Base-by-base conservation (phyloP, 805 yeast species). In the Torulaspora gathmanii region DNA sequence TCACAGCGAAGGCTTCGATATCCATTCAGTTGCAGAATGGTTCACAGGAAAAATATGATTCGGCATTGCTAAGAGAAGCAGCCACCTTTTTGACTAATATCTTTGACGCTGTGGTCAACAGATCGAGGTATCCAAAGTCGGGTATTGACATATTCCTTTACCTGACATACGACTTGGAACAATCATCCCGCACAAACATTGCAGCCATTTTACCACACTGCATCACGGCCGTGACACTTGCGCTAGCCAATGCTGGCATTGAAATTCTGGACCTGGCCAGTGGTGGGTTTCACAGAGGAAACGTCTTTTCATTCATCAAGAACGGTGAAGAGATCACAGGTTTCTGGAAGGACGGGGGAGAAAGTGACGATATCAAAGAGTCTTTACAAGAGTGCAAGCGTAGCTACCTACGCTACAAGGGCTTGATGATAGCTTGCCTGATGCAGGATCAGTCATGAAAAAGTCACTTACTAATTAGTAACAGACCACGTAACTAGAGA, bases 91-190 rank as follows among this genome's bases (percentile, higher is more conserved):
- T 63, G 50, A 67, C 57, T 46, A 68, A 58, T 56, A 68, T 64
- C 47, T 68, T 69, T 47, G 65, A 65, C 27, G 63, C 69, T 34
- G 66, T 68, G 29, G 58, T 71, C 37, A 61, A 68, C 44, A 68
- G 87, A 27, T 77, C 77, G 11, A 80, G 82, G 50, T 93, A 93
- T 63, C 97, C 98, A 4, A 91, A 91, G 64, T 86, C 96, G 2
- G 80, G 90, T 15, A 86, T 91, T 46, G 93, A 83, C 57, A 75
- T 91, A 12, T 83, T 82, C 50, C 70, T 93, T 5, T 78, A 83
- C 31, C 69, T 91, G 6, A 73, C 90, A 27, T 51, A 57, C 31
- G 62, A 58, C 40, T 49, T 53, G 27, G 46, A 71, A 82, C 71
- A 70, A 31, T 48, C 49, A 4, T 26, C 49, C 59, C 13, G 36